These are phyloP conservation scores for Cystobasidium onofrii DNA, from an alignment of 768 basidiomycete genomes.

Conservation along the genomic window DNA sequence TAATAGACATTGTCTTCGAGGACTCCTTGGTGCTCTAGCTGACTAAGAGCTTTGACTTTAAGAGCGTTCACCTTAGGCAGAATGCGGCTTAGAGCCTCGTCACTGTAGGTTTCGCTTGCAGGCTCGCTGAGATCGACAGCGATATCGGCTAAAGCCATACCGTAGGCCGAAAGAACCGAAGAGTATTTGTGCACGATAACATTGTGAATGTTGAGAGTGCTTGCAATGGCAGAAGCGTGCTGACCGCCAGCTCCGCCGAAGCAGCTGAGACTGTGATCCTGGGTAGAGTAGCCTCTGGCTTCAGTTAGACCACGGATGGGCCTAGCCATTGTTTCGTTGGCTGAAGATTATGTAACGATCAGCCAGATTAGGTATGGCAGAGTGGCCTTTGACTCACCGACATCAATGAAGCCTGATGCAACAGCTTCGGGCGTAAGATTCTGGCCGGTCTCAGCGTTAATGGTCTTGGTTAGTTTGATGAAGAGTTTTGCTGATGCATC, in stretches of 20 bases:
- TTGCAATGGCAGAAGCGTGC: conserved; percentile 85
- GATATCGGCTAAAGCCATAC: conserved; percentile 56
- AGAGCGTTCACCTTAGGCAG: background rate
- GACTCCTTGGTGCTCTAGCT: conserved; percentile 13
- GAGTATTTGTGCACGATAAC: conserved; percentile 85
- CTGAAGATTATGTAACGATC: conserved; percentile 43
- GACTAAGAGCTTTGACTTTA: background rate
- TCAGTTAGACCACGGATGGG: conserved; percentile 69
- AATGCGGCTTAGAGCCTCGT: background rate
- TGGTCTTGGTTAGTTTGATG: conserved; percentile 58
- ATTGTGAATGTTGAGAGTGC: conserved; percentile 72
- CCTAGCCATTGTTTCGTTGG: conserved; percentile 91
- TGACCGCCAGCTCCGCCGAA: conserved; percentile 72
- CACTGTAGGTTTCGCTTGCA: background rate
- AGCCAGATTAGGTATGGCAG: background rate
- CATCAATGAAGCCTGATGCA: conserved; percentile 82
- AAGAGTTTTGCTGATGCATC: conserved; percentile 64
- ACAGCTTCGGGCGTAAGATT: conserved; percentile 66
- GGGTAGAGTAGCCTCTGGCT: conserved; percentile 10
- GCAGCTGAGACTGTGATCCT: conserved; percentile 40
- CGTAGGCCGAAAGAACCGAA: conserved; percentile 86
- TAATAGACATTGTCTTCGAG: conserved; percentile 5
- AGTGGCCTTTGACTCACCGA: background rate
- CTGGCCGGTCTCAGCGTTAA: conserved; percentile 56
- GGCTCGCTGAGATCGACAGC: conserved; percentile 18